Base-by-base conservation (phyloP, 2,329 filamentous ascomycete species). In the Septoria linicola region DNA sequence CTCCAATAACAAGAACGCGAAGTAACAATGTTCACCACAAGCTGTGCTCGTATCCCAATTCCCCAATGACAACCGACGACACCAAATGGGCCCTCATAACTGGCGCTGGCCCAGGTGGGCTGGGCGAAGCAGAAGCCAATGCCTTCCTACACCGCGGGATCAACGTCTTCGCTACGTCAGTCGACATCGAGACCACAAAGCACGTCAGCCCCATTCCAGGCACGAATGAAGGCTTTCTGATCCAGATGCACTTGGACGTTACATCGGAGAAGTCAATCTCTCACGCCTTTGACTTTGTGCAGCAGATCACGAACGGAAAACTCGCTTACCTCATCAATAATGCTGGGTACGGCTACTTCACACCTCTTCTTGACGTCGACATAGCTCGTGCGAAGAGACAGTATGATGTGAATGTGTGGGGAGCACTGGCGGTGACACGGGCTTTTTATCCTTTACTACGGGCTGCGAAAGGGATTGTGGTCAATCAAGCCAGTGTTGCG, bases 401-500 rank as follows among this genome's bases (percentile, higher is more conserved):
- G 23, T 76, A 72, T 62, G 74, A 78, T 31, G 72, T 79, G 47
- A 81, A 81, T 51, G 61, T 80, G 21, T 75, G 72, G 41, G 78
- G 79, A 0, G 64, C 62, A 0, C 55, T 68, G 37, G 51, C 62
- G 7, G 53, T 68, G 1, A 66, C 63, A 2, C 65, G 67, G 37
- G 63, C 72, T 1, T 80, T 82, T 55, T 64, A 82, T n/a, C 76
- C 77, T 0, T 46, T 77, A 23, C 53, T 80, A 1, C 68, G 69
- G 42, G 64, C 72, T 27, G 55, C 60, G 8, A 63, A 63, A 14
- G 68, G 63, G 0, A 46, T 41, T 1, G 58, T 75, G 36, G 66
- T 71, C 5, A 74, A 74, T 59, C 63, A 72, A 36, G 68, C 66
- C 4, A 72, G 69, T 14, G 53, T 72, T 13, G 60, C 62, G 11